Base-by-base conservation (phyloP, 225 moss, liverwort and hornwort genomes). In the Straminergon stramineum region DNA sequence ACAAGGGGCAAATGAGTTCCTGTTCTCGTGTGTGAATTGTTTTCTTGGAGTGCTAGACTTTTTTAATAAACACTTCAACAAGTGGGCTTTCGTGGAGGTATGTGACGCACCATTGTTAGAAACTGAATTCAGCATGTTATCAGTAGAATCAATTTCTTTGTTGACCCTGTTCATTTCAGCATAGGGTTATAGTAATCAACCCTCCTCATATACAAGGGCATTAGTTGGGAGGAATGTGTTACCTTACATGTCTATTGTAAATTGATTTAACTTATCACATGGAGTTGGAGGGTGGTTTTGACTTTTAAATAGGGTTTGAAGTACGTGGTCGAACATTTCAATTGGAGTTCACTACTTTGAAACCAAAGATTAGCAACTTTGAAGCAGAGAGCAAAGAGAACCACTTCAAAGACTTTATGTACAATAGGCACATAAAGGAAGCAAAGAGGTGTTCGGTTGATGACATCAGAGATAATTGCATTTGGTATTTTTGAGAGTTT, bases 61-160 rank as follows among this genome's bases (percentile, higher is more conserved):
- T 80, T 87, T 96, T 2, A 95, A 95, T 60, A 92, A 87, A 22
- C 95, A 97, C 90, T 97, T 97, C 92, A 99, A 99, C 95, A 99
- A 94, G 90, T 93, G 97, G 97, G 99, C 97, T 57, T 99, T 95
- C 63, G 96, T 99, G 57, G 94, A 96, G 97, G 98, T 97, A 94
- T 67, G 79, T 89, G 64, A 17, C 27, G n/a, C 28, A 60, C 11
- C 27, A 26, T n/a, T 63, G 43, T 30, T 37, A 7, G n/a, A 53
- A 78, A 56, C 11, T 27, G 45, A 57, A 74, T 11, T 34, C 21
- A 51, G 21, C 21, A 28, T 62, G 28, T 9, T 82, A 37, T 60
- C 22, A 21, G n/a, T 34, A 37, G 43, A 45, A 27, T 84, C 19
- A 13, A 18, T 60, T 66, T 60, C 60, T 34, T 32, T 32, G 32